Evolutionary conservation across 73 alveolate species (phyloP).

Genomic region (Blepharisma stoltei): DNA sequence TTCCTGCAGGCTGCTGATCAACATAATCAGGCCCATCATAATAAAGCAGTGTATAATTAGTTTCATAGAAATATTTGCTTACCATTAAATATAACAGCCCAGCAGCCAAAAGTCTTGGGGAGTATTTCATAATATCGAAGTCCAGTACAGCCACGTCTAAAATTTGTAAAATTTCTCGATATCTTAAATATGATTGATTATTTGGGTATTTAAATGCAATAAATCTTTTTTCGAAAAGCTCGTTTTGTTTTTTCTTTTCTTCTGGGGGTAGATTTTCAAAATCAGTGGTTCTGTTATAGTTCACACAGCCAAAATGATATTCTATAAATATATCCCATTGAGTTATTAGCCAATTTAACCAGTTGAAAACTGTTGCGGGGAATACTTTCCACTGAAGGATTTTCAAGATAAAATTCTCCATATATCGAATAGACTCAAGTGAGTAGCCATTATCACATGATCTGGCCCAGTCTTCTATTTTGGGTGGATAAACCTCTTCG

Average conservation of each 20-base stretch:
- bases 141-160: not conserved
- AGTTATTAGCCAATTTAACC: slow-evolving; percentile 43
- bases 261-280: not conserved
- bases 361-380: slow-evolving; percentile 45
- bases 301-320: slow-evolving; percentile 24
- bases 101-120: slow-evolving; percentile 2
- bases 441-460: slow-evolving; percentile 70
- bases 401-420: slow-evolving; percentile 33
- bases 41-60: slow-evolving; percentile 15
- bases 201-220: not conserved
- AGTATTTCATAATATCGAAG: not conserved
- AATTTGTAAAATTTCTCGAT: not conserved
- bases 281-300: not conserved
- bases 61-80: slow-evolving; percentile 10
- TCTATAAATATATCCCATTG: slow-evolving; percentile 40
- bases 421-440: slow-evolving; percentile 34
- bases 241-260: not conserved
- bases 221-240: not conserved
- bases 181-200: not conserved
- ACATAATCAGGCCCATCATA: not conserved
- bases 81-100: slow-evolving; percentile 15
- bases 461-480: slow-evolving; percentile 58
- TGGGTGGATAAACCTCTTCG: slow-evolving; percentile 82
- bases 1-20: too few relatives aligned
- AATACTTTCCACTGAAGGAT: slow-evolving; percentile 30